Base-by-base conservation (phyloP, 208 protist species). In the Acanthamoeba triangularis region DNA sequence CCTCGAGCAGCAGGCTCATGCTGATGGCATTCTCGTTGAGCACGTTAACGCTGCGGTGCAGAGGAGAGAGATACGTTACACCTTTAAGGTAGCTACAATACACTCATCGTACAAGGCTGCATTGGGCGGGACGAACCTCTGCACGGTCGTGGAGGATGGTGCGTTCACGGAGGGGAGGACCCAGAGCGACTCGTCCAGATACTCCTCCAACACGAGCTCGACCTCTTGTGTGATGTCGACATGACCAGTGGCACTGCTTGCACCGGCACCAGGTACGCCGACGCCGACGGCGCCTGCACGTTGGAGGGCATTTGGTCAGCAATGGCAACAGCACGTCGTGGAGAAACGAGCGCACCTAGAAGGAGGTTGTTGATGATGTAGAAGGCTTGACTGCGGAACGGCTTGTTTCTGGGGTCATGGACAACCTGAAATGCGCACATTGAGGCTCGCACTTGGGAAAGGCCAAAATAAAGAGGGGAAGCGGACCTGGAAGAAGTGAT, bases 121-220 rank as follows among this genome's bases (percentile, higher is more conserved):
- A 63, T 28, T 28, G 14, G 11, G 7, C 67, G n/a, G 52, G 18
- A 8, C 10, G 30, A 0, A 90, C 85, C 54, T 72, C 49, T 72
- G 59, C 3, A 44, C 28, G 74, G 85, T 92, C 8, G 59, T 20
- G 25, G 85, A 18, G 44, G 61, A 92, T 5, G 47, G 37, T n/a
- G 85, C 28, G 35, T 54, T 92, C 44, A 28, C 28, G 33, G 85
- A 11, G 28, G 85, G 85, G 10, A 92, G 44, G 13, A 33, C 63
- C 85, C 47, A 72, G n/a, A 92, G 56, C 23, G 85, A 54, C 10
- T 41, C 85, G 63, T 72, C 44, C 23, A 92, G 25, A 52, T 92
- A 92, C 35, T 92, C 85, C 7, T 92, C 85, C n/a, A 92, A 47
- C n/a, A 92, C 35, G 37, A 92, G 85, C 85, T 63, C 85, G 35